Evolutionary conservation across 2,329 filamentous ascomycete genomes (phyloP).

Genomic region (Chaetomium sp.): DNA sequence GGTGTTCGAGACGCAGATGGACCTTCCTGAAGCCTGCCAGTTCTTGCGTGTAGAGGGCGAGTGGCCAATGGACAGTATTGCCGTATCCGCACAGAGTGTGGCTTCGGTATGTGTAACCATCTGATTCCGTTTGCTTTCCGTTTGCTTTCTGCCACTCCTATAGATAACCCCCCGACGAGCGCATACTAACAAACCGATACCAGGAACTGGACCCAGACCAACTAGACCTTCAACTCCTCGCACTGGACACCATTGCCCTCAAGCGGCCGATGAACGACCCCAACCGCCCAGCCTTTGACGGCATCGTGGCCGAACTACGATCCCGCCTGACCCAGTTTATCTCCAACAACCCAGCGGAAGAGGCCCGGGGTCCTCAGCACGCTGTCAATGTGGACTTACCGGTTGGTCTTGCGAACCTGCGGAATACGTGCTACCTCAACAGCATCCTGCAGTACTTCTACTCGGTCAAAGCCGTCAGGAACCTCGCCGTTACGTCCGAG

Average conservation of each 20-base stretch:
- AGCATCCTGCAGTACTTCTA: slow-evolving; percentile 95
- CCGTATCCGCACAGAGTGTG: slow-evolving; percentile 12
- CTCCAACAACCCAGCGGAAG: neutral
- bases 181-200: neutral
- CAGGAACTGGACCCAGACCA: slow-evolving; percentile 10
- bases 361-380: neutral
- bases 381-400: slow-evolving; percentile 44
- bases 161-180: neutral
- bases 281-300: slow-evolving; percentile 12
- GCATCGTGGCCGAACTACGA: slow-evolving; percentile 8
- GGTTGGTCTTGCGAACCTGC: slow-evolving; percentile 84
- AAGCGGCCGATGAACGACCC: slow-evolving; percentile 7
- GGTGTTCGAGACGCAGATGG: slow-evolving; percentile 16
- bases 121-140: no score
- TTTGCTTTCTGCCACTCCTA: no score
- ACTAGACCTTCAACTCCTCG: slow-evolving; percentile 15
- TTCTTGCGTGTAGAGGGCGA: slow-evolving; percentile 16
- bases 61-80: slow-evolving; percentile 20
- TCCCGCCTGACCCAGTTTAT: neutral
- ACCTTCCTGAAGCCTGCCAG: slow-evolving; percentile 20
- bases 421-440: slow-evolving; percentile 97
- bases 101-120: slow-evolving; percentile 8
- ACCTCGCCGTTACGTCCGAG: slow-evolving; percentile 73
- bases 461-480: slow-evolving; percentile 72
- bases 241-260: slow-evolving; percentile 14